Evolutionary conservation across 2,329 filamentous ascomycete genomes (phyloP).

Genomic region (Aspergillus hiratsukae): DNA sequence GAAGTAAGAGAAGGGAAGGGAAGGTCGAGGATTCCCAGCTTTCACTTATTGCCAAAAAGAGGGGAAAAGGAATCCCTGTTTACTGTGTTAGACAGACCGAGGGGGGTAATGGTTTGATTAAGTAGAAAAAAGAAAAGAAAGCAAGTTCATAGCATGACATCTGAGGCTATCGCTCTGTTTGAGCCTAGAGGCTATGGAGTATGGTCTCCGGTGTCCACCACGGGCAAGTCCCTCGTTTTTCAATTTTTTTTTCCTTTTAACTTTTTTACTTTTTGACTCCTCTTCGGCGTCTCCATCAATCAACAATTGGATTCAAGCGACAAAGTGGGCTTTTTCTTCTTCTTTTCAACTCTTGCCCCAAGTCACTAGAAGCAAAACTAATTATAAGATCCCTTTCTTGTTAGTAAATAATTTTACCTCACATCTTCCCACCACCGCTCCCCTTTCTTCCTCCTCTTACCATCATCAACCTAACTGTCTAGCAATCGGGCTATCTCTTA

Average conservation of each 20-base stretch:
- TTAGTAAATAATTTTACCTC: conserved; percentile 43
- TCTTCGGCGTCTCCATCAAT: conserved; percentile 2
- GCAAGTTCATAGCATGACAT: background rate
- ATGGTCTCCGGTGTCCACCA: background rate
- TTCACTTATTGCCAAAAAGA: background rate
- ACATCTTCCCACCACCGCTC: conserved; percentile 23
- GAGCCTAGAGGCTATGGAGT: background rate
- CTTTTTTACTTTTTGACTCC: conserved; percentile 7
- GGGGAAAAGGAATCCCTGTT: background rate
- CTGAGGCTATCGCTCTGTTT: background rate
- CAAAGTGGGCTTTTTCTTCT: conserved; percentile 4
- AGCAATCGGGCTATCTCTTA: conserved; percentile 14
- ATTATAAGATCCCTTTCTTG: conserved; percentile 27
- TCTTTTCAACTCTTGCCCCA: conserved; percentile 9
- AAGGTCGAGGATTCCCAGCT: background rate
- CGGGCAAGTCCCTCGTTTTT: background rate
- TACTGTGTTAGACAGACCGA: background rate
- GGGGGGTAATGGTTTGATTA: background rate
- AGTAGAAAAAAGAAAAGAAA: background rate
- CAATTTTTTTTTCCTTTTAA: conserved; percentile 12
- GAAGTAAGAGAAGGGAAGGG: conserved; percentile 2
- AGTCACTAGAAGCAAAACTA: conserved; percentile 8
- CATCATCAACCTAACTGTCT: conserved; percentile 4
- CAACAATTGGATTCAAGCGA: background rate
- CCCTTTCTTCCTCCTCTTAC: conserved; percentile 14